phyloP scores from a whole-genome alignment of 345 rosid genomes.

The Hypericum androsaemum region DNA sequence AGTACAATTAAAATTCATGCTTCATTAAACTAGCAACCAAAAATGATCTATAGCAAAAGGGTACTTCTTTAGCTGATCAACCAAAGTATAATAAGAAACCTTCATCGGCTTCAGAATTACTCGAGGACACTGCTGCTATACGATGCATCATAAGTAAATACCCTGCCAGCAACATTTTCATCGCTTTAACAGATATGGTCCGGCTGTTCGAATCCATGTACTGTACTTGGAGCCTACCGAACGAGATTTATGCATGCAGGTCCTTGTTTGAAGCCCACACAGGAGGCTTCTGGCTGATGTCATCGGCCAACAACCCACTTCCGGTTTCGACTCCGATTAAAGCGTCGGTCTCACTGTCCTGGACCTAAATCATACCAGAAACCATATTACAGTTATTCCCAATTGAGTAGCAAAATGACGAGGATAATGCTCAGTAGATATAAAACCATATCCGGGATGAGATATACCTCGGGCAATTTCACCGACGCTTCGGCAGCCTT shows the following conservation, averaged over 20 bases:
- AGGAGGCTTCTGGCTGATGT: slow-evolving; percentile 45
- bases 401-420: not conserved
- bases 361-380: slow-evolving; percentile 32
- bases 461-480: slow-evolving; percentile 80
- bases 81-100: too few species aligned
- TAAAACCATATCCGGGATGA: not conserved
- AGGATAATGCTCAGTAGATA: not conserved
- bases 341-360: slow-evolving; percentile 81
- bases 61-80: too few species aligned
- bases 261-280: slow-evolving; percentile 90
- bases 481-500: slow-evolving; percentile 58
- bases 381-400: too few species aligned
- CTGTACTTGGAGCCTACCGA: slow-evolving; percentile 10
- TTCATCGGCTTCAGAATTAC: too few species aligned
- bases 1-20: too few species aligned
- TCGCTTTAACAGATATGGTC: slow-evolving; percentile 23
- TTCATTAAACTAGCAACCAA: too few species aligned
- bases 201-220: slow-evolving; percentile 12
- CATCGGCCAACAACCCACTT: slow-evolving; percentile 49
- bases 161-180: slow-evolving; percentile 42
- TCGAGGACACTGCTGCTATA: slow-evolving; percentile 8
- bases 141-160: not conserved
- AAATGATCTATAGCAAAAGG: too few species aligned
- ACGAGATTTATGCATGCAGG: slow-evolving; percentile 51
- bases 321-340: slow-evolving; percentile 62